A percentile compares a stretch with the other conserved stretches of the same genome.
phyloP scores from a whole-genome alignment of 2,329 filamentous ascomycete species.

The Xylogone sp. region DNA sequence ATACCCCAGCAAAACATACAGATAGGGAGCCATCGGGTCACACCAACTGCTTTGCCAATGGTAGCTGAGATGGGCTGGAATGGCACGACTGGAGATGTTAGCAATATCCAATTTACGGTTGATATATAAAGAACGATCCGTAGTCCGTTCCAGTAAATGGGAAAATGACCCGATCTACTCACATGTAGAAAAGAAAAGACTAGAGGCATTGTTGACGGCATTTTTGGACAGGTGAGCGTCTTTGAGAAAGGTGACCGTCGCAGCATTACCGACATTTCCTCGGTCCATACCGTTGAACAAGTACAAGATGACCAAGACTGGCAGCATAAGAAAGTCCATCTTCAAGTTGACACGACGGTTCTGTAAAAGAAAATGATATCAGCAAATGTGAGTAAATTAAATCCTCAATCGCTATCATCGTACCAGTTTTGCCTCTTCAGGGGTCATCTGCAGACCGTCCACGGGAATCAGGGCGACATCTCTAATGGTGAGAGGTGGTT shows the following conservation, averaged over 20 bases:
- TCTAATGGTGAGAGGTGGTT: background rate
- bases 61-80: slow-evolving; percentile 18
- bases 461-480: background rate
- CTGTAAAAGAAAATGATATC: background rate
- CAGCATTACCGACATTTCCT: slow-evolving; percentile 51
- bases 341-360: slow-evolving; percentile 26
- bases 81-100: background rate
- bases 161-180: background rate
- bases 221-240: background rate
- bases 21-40: slow-evolving; percentile 21
- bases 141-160: background rate
- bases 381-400: background rate
- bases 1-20: slow-evolving; percentile 24
- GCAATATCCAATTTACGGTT: background rate
- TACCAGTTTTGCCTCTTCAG: background rate
- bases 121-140: background rate
- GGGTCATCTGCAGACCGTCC: background rate
- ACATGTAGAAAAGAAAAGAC: background rate
- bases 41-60: slow-evolving; percentile 22
- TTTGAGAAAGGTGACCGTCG: slow-evolving; percentile 33
- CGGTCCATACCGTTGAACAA: slow-evolving; percentile 46
- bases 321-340: slow-evolving; percentile 50
- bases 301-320: slow-evolving; percentile 51
- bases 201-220: background rate
- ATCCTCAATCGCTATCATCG: background rate